Conservation (phyloP, 2,329 filamentous ascomycete genomes). For the Tolypocladium amazonense region DNA sequence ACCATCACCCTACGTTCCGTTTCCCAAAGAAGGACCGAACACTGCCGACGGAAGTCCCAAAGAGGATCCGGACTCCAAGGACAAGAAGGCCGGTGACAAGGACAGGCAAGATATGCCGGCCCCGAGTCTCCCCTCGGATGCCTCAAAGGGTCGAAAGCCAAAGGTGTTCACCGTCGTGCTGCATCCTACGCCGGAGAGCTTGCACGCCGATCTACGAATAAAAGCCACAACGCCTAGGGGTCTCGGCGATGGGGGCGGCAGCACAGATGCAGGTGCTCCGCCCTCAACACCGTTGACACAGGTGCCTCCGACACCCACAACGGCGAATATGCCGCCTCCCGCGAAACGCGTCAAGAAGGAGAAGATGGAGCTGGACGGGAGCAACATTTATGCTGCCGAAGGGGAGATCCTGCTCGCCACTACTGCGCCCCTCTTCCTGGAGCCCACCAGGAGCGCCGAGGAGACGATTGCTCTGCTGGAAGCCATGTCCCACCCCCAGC, state of each 20-base stretch:
- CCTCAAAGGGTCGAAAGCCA: slow-evolving; percentile 39
- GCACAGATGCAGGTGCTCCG: slow-evolving; percentile 36
- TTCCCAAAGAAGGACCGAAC: slow-evolving; percentile 48
- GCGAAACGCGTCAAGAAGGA: slow-evolving; percentile 60
- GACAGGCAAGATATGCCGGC: slow-evolving; percentile 51
- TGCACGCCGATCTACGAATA: slow-evolving; percentile 65
- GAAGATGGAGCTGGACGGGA: slow-evolving; percentile 65
- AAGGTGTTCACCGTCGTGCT: slow-evolving; percentile 71
- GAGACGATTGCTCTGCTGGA: slow-evolving; percentile 65
- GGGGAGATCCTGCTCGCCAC: slow-evolving; percentile 65
- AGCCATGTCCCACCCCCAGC: slow-evolving; percentile 63
- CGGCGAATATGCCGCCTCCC: slow-evolving; percentile 46
- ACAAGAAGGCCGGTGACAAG: slow-evolving; percentile 20
- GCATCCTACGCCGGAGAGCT: slow-evolving; percentile 68
- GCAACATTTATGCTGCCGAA: slow-evolving; percentile 65
- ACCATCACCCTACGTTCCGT: slow-evolving; percentile 75
- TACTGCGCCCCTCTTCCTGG: slow-evolving; percentile 63
- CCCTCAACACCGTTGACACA: slow-evolving; percentile 57
- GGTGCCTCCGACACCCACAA: slow-evolving; percentile 51
- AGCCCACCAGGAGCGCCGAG: slow-evolving; percentile 58
- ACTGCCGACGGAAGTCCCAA: slow-evolving; percentile 16
- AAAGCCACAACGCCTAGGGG: slow-evolving; percentile 61
- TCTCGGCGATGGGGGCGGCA: slow-evolving; percentile 20
- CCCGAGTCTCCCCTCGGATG: slow-evolving; percentile 35
- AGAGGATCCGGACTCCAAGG: slow-evolving; percentile 24